phyloP scores from a whole-genome alignment of 2,329 filamentous ascomycete genomes.

The Beauveria sp. region DNA sequence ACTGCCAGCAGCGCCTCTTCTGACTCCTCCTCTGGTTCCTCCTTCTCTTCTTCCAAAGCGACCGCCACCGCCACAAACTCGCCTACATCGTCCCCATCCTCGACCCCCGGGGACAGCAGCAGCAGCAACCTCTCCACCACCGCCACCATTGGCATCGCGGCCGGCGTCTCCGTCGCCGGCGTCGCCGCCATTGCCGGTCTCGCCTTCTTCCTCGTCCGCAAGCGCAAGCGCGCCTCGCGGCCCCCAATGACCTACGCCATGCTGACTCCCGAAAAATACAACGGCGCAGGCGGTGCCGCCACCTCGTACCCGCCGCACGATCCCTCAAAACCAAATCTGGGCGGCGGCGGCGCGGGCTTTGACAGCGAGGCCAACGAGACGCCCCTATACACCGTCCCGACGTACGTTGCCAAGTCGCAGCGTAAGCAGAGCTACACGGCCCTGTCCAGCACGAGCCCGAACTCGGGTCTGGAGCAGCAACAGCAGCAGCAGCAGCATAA shows the following conservation, averaged over 20 bases:
- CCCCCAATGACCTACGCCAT: conserved; percentile 24
- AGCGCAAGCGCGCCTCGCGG: conserved; percentile 17
- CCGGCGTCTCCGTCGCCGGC: conserved; percentile 23
- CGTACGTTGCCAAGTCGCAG: no score
- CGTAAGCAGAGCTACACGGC: neutral
- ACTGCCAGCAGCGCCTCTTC: conserved; percentile 6
- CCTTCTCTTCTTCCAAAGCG: no score
- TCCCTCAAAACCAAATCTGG: conserved; percentile 13
- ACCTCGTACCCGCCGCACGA: conserved; percentile 18
- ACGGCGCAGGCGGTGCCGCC: conserved; percentile 9
- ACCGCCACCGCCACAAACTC: conserved; percentile 14
- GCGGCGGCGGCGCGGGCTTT: neutral
- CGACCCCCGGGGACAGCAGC: neutral
- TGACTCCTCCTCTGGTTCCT: conserved; percentile 9
- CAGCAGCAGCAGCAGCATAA: neutral
- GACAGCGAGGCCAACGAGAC: conserved; percentile 8
- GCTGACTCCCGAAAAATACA: conserved; percentile 18
- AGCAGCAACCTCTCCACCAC: conserved; percentile 19
- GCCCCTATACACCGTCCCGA: neutral
- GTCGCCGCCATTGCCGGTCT: conserved; percentile 19
- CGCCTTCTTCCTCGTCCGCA: conserved; percentile 21
- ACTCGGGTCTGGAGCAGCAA: neutral
- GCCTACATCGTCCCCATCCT: neutral
- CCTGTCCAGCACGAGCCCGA: neutral
- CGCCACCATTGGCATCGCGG: conserved; percentile 26